A percentile compares a stretch with the other conserved stretches of the same genome.
phyloP scores from a whole-genome alignment of 1,284 basidiomycete genomes.

The Exobasidium cylindrosporum region DNA sequence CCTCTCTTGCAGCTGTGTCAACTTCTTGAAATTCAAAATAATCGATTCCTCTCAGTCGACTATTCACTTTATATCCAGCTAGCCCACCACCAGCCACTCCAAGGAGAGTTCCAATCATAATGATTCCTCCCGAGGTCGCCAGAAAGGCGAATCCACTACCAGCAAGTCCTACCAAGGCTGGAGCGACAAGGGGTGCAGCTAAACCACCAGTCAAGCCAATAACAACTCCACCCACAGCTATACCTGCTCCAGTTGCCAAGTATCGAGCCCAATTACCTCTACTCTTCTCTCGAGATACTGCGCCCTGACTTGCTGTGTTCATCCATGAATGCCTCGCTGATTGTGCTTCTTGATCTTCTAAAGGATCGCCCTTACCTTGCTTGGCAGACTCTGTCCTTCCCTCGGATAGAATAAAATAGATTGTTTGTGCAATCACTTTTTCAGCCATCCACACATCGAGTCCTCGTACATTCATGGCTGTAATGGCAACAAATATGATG shows the following conservation, averaged over 20 bases:
- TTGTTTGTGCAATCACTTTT: slow-evolving; percentile 44
- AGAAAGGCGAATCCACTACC: slow-evolving; percentile 43
- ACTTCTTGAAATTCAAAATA: slow-evolving; percentile 29
- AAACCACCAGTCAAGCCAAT: slow-evolving; percentile 45
- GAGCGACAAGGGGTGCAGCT: slow-evolving; percentile 44
- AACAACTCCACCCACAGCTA: slow-evolving; percentile 38
- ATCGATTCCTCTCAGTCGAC: slow-evolving; percentile 36
- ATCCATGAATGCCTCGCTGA: slow-evolving; percentile 34
- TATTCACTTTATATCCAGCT: slow-evolving; percentile 42
- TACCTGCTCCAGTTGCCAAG: slow-evolving; percentile 40
- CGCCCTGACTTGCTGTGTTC: slow-evolving; percentile 35
- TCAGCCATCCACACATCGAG: slow-evolving; percentile 38
- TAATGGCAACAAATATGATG: slow-evolving; percentile 39
- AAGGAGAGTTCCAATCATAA: slow-evolving; percentile 46
- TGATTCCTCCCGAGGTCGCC: slow-evolving; percentile 42
- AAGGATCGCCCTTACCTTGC: slow-evolving; percentile 31
- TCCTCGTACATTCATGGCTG: slow-evolving; percentile 35
- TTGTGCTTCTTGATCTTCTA: slow-evolving; percentile 17
- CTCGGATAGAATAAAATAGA: slow-evolving; percentile 45
- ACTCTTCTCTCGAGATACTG: slow-evolving; percentile 34
- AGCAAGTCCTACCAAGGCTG: slow-evolving; percentile 42
- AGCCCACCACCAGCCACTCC: slow-evolving; percentile 46
- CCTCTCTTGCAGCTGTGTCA: slow-evolving; percentile 27
- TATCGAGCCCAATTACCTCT: slow-evolving; percentile 42
- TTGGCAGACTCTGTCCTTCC: slow-evolving; percentile 27